Conservation (phyloP, 1,284 basidiomycete species). For the Austropuccinia psidii region DNA sequence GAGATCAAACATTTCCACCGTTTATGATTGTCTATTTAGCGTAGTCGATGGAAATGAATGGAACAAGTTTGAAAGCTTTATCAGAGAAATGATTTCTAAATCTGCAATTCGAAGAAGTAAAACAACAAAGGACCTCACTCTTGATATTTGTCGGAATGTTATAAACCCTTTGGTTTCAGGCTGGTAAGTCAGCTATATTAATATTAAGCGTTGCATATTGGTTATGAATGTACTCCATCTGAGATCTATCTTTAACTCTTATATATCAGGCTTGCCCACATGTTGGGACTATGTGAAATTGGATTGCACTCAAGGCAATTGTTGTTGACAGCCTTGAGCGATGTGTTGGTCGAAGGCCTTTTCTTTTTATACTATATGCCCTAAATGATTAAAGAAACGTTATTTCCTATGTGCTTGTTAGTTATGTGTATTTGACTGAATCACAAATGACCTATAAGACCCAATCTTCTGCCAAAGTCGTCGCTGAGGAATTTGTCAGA, state of each 20-base stretch:
- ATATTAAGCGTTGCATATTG: too few species aligned
- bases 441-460: constrained; percentile 22
- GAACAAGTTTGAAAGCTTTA: neutral
- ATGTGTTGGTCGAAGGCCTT: constrained; percentile 22
- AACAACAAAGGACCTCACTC: constrained; percentile 1
- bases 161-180: constrained; percentile 28
- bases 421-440: constrained; percentile 27
- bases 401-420: too few species aligned
- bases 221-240: too few species aligned
- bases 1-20: constrained; percentile 5
- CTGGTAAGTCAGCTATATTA: constrained; percentile 12
- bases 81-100: constrained; percentile 14
- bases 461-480: constrained; percentile 26
- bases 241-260: too few species aligned
- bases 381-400: too few species aligned
- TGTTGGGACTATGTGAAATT: constrained; percentile 30
- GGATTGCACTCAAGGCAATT: constrained; percentile 31
- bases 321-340: constrained; percentile 24
- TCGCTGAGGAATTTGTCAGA: constrained; percentile 17
- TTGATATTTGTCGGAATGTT: constrained; percentile 29
- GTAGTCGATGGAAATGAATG: constrained; percentile 3
- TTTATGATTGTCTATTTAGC: constrained; percentile 19
- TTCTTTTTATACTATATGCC: too few species aligned
- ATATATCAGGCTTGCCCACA: constrained; percentile 23
- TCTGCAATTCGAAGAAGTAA: constrained; percentile 11